These are phyloP conservation scores for Naganishia antarctica DNA, from an alignment of 768 basidiomycete genomes.

Conservation along the genomic window DNA sequence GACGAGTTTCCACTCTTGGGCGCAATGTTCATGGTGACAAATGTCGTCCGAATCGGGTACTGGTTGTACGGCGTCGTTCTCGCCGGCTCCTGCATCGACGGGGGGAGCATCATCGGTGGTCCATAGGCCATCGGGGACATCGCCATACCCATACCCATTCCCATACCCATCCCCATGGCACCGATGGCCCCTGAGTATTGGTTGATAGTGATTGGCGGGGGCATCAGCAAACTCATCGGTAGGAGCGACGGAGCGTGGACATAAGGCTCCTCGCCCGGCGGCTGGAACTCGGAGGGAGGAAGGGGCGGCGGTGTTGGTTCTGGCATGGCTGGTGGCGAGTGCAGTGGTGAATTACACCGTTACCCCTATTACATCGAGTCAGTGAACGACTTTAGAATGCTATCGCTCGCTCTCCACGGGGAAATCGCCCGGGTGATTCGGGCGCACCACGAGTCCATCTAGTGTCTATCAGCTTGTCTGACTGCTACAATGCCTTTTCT, in stretches of 20 bases:
- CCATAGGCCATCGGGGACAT: constrained; percentile 2
- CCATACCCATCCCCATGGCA: constrained; percentile 7
- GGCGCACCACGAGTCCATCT: not conserved
- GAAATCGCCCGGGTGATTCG: not conserved
- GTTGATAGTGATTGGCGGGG: constrained; percentile 8
- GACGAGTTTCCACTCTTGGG: constrained; percentile 27
- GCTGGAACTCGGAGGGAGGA: constrained; percentile 15
- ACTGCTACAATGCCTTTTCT: not conserved
- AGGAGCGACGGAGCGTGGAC: constrained; percentile 7
- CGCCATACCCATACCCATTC: not conserved
- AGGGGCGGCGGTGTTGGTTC: not conserved
- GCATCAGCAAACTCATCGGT: constrained; percentile 12
- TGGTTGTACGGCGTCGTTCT: constrained; percentile 18
- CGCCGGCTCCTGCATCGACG: not conserved
- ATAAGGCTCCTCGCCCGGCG: constrained; percentile 18
- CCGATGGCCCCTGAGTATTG: constrained; percentile 16
- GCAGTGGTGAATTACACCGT: not conserved
- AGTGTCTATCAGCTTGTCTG: not conserved
- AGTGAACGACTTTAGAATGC: too few species aligned
- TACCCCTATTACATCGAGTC: too few species aligned
- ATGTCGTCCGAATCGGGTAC: constrained; percentile 39
- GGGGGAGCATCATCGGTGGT: constrained; percentile 3
- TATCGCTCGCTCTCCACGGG: constrained; percentile 1
- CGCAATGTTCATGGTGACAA: constrained; percentile 42
- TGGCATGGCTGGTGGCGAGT: not conserved